Base-by-base conservation (phyloP, 2,329 filamentous ascomycete genomes). In the Pezicula neosporulosa region DNA sequence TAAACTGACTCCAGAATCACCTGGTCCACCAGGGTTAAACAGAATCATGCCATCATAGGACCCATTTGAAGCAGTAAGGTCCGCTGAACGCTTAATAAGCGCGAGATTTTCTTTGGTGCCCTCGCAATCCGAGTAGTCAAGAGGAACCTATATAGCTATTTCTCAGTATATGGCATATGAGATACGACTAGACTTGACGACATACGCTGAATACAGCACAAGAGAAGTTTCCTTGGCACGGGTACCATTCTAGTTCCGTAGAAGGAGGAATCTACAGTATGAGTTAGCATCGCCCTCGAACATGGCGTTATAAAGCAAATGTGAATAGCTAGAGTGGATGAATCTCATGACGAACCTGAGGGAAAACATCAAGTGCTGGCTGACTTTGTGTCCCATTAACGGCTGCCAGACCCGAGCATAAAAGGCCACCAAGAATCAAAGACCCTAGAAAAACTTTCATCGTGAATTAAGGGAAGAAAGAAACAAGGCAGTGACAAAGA, bases 11-110 rank as follows among this genome's bases (percentile, higher is more conserved):
- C 72, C 73, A 9, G 67, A 68, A 2, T 70, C 72, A n/a, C 73
- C 72, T 0, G 73, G 73, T 0, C 73, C 73, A 21, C 73, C 73
- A 10, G 72, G 72, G 50, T 75, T 75, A 47, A 28, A 28, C 24
- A 45, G 15, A 13, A 45, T 45, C 19, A 33, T 33, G 21, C 27
- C 44, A 28, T 12, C 44, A 33, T 45, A 45, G 7, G 21, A 15
- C 30, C n/a, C 24, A 1, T 27, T 28, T 35, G 44, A 45, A 24
- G 10, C 24, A 16, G 16, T 39, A 19, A 19, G 16, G 37, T 19
- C 19, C 8, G 37, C 37, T 9, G 37, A n/a, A 7, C 16, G 37
- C 15, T 39, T 39, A 19, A 39, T 39, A 15, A 39, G 37, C 4
- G 37, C n/a, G 10, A 39, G n/a, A 6, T 9, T 10, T 4, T n/a